A percentile compares a stretch with the other conserved stretches of the same genome.
These are phyloP conservation scores for Aspergillus brasiliensis DNA, from an alignment of 2,329 filamentous ascomycete species.

Conservation along the genomic window DNA sequence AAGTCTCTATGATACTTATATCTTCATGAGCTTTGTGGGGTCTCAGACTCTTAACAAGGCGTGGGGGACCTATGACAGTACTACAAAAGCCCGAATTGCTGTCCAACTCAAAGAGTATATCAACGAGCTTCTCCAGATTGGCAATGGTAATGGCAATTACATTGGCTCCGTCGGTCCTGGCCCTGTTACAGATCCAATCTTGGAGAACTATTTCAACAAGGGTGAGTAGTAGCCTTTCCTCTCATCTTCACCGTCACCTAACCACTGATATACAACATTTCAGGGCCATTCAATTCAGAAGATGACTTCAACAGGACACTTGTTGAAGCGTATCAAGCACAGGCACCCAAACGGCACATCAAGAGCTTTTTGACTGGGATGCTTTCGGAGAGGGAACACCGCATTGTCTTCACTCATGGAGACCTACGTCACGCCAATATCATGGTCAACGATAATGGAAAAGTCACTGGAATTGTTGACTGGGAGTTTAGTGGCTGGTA, in stretches of 20 bases:
- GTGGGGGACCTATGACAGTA: conserved; percentile 14
- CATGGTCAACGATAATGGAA: background rate
- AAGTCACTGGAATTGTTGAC: background rate
- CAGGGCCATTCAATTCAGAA: conserved; percentile 30
- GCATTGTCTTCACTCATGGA: conserved; percentile 18
- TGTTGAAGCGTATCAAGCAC: conserved; percentile 22
- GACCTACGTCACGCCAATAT: background rate
- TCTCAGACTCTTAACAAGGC: conserved; percentile 15
- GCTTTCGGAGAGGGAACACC: conserved; percentile 21
- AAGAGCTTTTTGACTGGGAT: conserved; percentile 17
- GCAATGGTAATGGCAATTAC: conserved; percentile 4
- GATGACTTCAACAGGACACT: conserved; percentile 28
- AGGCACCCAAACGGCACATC: conserved; percentile 19
- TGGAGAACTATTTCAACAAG: conserved; percentile 9
- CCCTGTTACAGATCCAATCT: conserved; percentile 19
- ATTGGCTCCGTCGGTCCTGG: conserved; percentile 21
- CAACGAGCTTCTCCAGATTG: conserved; percentile 15
- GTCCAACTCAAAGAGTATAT: conserved; percentile 17
- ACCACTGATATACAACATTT: conserved; percentile 1
- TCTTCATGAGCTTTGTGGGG: conserved; percentile 22
- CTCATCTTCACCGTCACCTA: background rate
- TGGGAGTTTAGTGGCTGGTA: conserved; percentile 5
- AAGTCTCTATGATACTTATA: conserved; percentile 23
- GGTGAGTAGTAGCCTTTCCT: conserved; percentile 4
- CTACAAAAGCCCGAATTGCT: conserved; percentile 11